Evolutionary conservation across 73 alveolate species (phyloP).

Genomic region (Blepharisma stoltei): DNA sequence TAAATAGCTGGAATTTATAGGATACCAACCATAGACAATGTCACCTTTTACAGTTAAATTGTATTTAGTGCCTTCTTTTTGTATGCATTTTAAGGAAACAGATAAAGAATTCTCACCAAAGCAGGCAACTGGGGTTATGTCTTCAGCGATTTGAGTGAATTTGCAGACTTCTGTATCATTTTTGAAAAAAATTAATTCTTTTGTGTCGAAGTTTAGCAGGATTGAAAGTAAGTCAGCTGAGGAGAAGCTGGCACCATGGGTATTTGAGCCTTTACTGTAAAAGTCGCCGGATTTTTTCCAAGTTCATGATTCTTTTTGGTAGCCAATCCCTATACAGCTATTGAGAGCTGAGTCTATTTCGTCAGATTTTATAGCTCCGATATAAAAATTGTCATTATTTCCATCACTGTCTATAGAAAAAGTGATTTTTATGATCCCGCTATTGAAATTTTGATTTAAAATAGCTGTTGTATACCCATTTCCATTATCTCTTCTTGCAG

Average conservation of each 20-base stretch:
- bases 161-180: slow-evolving; percentile 17
- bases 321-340: neutral
- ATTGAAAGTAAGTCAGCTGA: slow-evolving; percentile 29
- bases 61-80: neutral
- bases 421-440: neutral
- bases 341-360: neutral
- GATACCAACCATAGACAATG: neutral
- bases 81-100: neutral
- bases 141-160: neutral
- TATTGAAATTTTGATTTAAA: neutral
- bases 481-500: neutral
- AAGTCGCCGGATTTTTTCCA: slow-evolving; percentile 14
- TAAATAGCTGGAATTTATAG: slow-evolving; percentile 4
- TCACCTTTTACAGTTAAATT: slow-evolving; percentile 4
- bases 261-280: slow-evolving; percentile 27
- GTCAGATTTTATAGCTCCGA: neutral
- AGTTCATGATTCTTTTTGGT: slow-evolving; percentile 14
- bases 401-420: slow-evolving; percentile 25
- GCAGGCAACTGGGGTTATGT: slow-evolving; percentile 9
- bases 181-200: slow-evolving; percentile 5
- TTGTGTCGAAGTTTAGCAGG: neutral
- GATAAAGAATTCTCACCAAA: neutral
- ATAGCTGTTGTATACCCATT: slow-evolving; percentile 25
- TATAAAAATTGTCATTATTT: slow-evolving; percentile 2
- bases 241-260: neutral